These are phyloP conservation scores for Malus fusca DNA, from an alignment of 306 rosid species.

Conservation along the genomic window DNA sequence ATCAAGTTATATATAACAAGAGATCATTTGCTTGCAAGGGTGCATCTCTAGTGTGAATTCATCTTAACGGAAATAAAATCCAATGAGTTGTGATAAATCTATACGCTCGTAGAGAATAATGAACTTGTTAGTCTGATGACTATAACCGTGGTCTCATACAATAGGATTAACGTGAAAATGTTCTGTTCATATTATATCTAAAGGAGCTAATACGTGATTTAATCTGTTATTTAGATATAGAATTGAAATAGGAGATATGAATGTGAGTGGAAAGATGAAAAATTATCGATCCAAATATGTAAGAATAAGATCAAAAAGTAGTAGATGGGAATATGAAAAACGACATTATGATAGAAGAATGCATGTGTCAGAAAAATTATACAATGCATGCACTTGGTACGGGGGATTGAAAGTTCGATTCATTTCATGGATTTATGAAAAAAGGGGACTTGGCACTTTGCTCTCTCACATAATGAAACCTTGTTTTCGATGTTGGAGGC, in stretches of 20 bases:
- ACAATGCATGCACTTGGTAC: slow-evolving; percentile 45
- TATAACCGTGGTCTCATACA: too few species aligned
- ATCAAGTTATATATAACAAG: not conserved
- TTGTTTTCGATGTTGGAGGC: slow-evolving; percentile 34
- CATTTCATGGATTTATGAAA: slow-evolving; percentile 11
- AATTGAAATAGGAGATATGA: not conserved
- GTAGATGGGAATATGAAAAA: slow-evolving; percentile 18
- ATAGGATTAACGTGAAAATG: too few species aligned
- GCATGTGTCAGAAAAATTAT: slow-evolving; percentile 33
- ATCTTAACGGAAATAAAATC: not conserved
- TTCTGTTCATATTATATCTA: too few species aligned
- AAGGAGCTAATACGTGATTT: not conserved
- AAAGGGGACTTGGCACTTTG: not conserved
- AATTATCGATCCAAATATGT: not conserved
- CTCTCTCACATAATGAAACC: slow-evolving; percentile 11
- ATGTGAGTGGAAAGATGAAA: not conserved
- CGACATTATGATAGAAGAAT: slow-evolving; percentile 19
- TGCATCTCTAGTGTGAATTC: not conserved
- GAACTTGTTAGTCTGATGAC: too few species aligned
- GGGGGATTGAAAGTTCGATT: not conserved
- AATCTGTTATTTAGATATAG: not conserved
- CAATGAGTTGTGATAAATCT: too few species aligned
- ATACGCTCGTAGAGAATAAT: too few species aligned
- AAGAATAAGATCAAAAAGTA: not conserved
- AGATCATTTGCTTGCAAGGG: not conserved